Evolutionary conservation across 352 stramenopile species (phyloP).

Genomic region (Blastocystis sp.): DNA sequence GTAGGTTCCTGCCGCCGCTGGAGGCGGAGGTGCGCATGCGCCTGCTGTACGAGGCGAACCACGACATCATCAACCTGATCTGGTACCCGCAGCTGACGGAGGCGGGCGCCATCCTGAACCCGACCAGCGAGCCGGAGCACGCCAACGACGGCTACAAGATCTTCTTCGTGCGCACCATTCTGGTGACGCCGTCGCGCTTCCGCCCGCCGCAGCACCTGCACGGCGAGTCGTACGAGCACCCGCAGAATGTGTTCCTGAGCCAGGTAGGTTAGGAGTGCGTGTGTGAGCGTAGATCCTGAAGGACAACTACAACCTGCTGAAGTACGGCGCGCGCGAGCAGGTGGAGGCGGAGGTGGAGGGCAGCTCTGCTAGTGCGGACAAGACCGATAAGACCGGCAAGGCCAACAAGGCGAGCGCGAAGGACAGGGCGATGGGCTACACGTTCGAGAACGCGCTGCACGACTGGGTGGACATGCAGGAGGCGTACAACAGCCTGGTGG

Average conservation of each 20-base stretch:
- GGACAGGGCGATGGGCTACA: constrained; percentile 75
- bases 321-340: constrained; percentile 75
- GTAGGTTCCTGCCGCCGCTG: constrained; percentile 89
- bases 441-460: constrained; percentile 85
- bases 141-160: constrained; percentile 64
- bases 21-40: constrained; percentile 91
- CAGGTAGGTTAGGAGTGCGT: neutral
- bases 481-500: constrained; percentile 83
- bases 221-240: constrained; percentile 92
- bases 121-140: constrained; percentile 51
- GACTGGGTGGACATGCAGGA: constrained; percentile 96
- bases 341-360: constrained; percentile 72
- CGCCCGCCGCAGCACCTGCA: constrained; percentile 92
- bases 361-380: constrained; percentile 34
- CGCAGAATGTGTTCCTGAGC: constrained; percentile 89
- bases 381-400: neutral
- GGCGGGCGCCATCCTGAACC: constrained; percentile 72
- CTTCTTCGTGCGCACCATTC: constrained; percentile 81
- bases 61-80: constrained; percentile 85
- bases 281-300: constrained; percentile 80
- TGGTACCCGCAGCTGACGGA: constrained; percentile 75
- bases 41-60: constrained; percentile 88
- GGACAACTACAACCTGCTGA: constrained; percentile 84
- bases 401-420: constrained; percentile 32
- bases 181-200: constrained; percentile 93